Base-by-base conservation (phyloP, 805 yeast genomes). In the Teunomyces atbi region DNA sequence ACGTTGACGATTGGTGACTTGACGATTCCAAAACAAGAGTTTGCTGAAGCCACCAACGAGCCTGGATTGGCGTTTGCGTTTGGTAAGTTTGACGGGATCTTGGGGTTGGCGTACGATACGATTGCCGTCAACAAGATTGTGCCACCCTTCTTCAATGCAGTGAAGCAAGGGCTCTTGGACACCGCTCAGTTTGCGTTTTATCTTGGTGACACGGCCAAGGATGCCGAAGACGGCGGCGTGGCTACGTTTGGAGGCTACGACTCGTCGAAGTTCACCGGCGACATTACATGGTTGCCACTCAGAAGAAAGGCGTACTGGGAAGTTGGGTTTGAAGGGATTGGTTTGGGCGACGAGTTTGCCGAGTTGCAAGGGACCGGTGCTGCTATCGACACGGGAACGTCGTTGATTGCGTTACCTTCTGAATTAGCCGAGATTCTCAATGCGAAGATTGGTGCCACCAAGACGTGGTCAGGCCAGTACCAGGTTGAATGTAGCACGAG, bases 281-380 rank as follows among this genome's bases (percentile, higher is more conserved):
- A 92, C 57, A 79, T 94, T 61, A 87, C 92, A 44, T 90, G 96
- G 90, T 80, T 94, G 71, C 99, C 99, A 49, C 95, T 94, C 52
- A 89, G 99, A 78, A 89, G 99, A 80, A 90, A 91, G 83, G 99
- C 98, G 28, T 94, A 94, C 81, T 94, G 99, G 99, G 99, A 94
- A 78, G 99, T 94, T 50, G 81, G 85, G 58, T 86, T 94, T 57
- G 89, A 89, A 58, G 91, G 96, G 58, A 77, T 94, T 65, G 88
- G 91, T 37, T 78, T 94, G 53, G 99, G 99, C 61, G 87, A 86
- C 56, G 96, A 94, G 73, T 87, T 79, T 62, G 97, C 98, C 42
- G 81, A 77, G 58, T 81, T 94, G 61, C 80, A 78, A 56, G 74
- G 74, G 61, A 84, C 90, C 51, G 99, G 99, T 67, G 99, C 97